Percentiles rank a stretch among this genome's conserved stretches.
phyloP scores from a whole-genome alignment of 371 early-diverging fungal species.

The Mucor lusitanicus region DNA sequence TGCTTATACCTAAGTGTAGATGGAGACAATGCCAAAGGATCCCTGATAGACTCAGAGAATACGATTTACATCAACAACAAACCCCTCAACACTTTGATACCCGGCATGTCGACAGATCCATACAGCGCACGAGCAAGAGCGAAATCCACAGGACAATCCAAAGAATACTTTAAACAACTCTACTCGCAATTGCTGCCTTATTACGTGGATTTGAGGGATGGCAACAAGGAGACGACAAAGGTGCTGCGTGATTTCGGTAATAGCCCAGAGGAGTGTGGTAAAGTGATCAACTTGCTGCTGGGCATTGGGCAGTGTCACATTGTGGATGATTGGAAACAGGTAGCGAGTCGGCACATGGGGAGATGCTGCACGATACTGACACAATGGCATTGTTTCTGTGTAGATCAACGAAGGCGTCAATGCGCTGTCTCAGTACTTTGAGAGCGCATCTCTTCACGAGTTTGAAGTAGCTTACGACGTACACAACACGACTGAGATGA shows the following conservation, averaged over 20 bases:
- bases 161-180: slow-evolving; percentile 69
- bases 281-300: slow-evolving; percentile 60
- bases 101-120: slow-evolving; percentile 60
- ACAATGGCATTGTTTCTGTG: too few relatives aligned
- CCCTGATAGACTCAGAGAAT: slow-evolving; percentile 36
- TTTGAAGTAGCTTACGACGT: slow-evolving; percentile 83
- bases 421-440: slow-evolving; percentile 79
- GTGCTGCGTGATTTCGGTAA: slow-evolving; percentile 70
- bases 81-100: slow-evolving; percentile 54
- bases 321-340: slow-evolving; percentile 56
- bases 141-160: slow-evolving; percentile 56
- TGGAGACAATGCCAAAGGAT: slow-evolving; percentile 15
- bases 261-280: slow-evolving; percentile 68
- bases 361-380: background rate
- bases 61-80: slow-evolving; percentile 51
- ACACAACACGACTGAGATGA: slow-evolving; percentile 69
- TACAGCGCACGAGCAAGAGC: slow-evolving; percentile 54
- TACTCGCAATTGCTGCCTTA: slow-evolving; percentile 70
- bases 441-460: slow-evolving; percentile 73
- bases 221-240: slow-evolving; percentile 62
- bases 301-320: slow-evolving; percentile 61
- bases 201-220: slow-evolving; percentile 70
- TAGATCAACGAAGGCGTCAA: slow-evolving; percentile 55
- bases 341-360: slow-evolving; percentile 12
- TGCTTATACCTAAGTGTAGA: background rate